These are phyloP conservation scores for Lathyrus aphaca DNA, from an alignment of 306 rosid species.

Conservation along the genomic window DNA sequence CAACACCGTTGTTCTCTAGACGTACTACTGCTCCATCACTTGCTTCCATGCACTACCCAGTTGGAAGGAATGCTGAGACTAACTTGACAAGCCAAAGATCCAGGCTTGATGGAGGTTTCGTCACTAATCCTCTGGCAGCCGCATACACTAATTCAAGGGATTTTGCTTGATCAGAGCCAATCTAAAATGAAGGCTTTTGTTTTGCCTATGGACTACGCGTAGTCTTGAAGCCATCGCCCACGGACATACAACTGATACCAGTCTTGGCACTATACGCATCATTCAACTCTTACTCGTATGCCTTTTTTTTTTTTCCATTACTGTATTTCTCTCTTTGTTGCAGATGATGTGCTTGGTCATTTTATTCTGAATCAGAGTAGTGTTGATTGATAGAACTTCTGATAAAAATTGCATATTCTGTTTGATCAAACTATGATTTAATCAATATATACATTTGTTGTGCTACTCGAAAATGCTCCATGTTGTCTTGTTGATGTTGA, in stretches of 20 bases:
- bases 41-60: conserved; percentile 48
- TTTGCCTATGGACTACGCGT: conserved; percentile 11
- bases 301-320: not conserved
- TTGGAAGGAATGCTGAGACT: conserved; percentile 50
- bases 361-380: conserved; percentile 31
- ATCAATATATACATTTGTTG: conserved; percentile 31
- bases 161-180: conserved; percentile 39
- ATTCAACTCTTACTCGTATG: conserved; percentile 21
- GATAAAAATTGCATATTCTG: conserved; percentile 13
- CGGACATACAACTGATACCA: not conserved
- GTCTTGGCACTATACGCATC: conserved; percentile 1
- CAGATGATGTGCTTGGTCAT: conserved; percentile 45
- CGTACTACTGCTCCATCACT: conserved; percentile 50
- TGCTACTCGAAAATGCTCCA: conserved; percentile 20
- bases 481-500: conserved; percentile 21
- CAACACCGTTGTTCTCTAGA: conserved; percentile 56
- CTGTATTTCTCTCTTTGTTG: conserved; percentile 23
- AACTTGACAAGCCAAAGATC: conserved; percentile 52
- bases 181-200: conserved; percentile 43
- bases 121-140: conserved; percentile 87
- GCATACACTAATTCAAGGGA: conserved; percentile 53
- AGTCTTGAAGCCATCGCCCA: not conserved
- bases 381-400: conserved; percentile 9
- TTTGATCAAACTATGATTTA: conserved; percentile 1
- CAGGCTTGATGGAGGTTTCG: conserved; percentile 69